These are phyloP conservation scores for Decorospora gaudefroyi DNA, from an alignment of 2,329 filamentous ascomycete species.

Conservation along the genomic window DNA sequence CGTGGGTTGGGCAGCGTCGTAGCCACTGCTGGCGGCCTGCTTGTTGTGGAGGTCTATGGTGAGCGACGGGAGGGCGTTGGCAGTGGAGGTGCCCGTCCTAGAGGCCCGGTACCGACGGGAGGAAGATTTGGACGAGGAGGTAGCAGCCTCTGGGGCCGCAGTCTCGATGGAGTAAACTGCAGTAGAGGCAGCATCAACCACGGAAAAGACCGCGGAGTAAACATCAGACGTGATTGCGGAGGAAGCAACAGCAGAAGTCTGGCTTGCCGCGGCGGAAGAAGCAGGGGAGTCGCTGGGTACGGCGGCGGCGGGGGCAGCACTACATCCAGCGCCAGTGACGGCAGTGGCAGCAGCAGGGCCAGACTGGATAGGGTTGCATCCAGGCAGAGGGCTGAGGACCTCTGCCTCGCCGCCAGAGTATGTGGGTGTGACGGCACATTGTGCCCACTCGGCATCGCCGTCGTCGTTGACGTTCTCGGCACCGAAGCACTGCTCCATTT, in stretches of 20 bases:
- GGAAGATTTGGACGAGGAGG: constrained; percentile 4
- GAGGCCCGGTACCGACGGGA: not conserved
- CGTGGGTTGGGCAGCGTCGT: constrained; percentile 6
- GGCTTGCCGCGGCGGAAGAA: constrained; percentile 3
- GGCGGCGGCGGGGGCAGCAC: constrained; percentile 21
- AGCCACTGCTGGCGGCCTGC: constrained; percentile 2
- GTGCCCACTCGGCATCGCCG: constrained; percentile 31
- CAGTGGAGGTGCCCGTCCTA: constrained; percentile 4
- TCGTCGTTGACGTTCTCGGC: constrained; percentile 43
- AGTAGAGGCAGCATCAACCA: not conserved
- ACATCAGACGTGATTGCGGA: not conserved
- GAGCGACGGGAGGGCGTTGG: constrained; percentile 6
- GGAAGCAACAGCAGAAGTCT: constrained; percentile 7
- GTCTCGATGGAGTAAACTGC: not conserved
- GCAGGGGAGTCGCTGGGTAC: constrained; percentile 6
- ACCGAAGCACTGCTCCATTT: constrained; percentile 48
- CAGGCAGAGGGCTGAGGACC: constrained; percentile 41
- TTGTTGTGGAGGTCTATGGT: constrained; percentile 23
- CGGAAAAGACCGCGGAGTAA: constrained; percentile 3
- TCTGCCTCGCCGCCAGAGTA: constrained; percentile 21
- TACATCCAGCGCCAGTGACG: constrained; percentile 36
- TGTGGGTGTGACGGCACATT: constrained; percentile 31
- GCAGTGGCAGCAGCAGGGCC: constrained; percentile 40
- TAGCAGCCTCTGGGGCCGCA: constrained; percentile 8
- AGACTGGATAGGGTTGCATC: constrained; percentile 48